Base-by-base conservation (phyloP, 805 yeast genomes). In the Kregervanrija pseudodelftensis region DNA sequence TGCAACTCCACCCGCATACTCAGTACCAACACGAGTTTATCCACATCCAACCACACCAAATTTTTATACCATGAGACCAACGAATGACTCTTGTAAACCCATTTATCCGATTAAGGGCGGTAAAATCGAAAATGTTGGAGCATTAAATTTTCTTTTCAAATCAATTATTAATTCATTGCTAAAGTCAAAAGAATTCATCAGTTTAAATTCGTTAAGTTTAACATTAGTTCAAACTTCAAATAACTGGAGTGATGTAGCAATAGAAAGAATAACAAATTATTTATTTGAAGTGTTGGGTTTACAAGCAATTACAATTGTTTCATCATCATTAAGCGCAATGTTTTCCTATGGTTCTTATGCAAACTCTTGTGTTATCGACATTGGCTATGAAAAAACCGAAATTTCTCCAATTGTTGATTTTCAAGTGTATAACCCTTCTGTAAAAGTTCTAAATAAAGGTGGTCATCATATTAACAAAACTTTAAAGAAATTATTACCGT, bases 401-500 rank as follows among this genome's bases (percentile, higher is more conserved):
- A 70, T 91, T 17, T 72, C 81, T 11, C 93, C 96, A 3, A 77
- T 91, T n/a, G 63, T 85, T 30, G 93, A 85, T 49, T 87, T 77
- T 55, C 79, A 80, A 46, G 72, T 77, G 5, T 65, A 82, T 43
- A 70, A 72, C 30, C 77, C 76, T 50, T 81, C 88, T 4, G 52
- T 57, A 11, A 45, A 48, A 34, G 43, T 49, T 31, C 37, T 61
- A 12, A 30, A 44, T 32, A 53, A 59, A n/a, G 99, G 99, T 11
- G 90, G 95, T 2, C 52, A 65, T 12, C 58, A 66, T 30, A 82
- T 91, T 34, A 85, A 85, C 54, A 63, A 69, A 15, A 67, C 66
- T 11, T 64, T 91, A 43, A 49, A 62, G 12, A 64, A 68, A 44
- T 46, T 70, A n/a, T 69, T 88, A 49, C 90, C 95, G 3, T 61